These are phyloP conservation scores for Mycosphaerella arachidis DNA, from an alignment of 2,329 filamentous ascomycete genomes.

Conservation along the genomic window DNA sequence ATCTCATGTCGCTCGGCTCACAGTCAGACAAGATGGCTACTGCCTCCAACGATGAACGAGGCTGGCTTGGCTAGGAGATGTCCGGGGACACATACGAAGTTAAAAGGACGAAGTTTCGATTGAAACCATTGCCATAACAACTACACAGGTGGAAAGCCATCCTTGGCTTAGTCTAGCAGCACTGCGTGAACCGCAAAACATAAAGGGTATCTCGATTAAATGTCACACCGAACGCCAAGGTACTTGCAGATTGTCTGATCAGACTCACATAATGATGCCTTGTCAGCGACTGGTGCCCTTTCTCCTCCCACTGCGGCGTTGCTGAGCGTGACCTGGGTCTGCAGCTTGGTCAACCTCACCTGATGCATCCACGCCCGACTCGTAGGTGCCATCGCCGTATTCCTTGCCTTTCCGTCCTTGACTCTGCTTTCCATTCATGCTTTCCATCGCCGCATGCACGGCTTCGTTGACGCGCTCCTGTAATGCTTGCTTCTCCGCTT, in stretches of 20 bases:
- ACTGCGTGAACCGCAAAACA: neutral
- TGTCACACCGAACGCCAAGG: neutral
- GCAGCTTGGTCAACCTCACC: neutral
- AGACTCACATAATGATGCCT: neutral
- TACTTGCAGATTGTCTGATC: neutral
- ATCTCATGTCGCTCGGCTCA: no score
- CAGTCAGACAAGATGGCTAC: no score
- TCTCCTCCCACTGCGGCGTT: neutral
- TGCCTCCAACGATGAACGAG: no score
- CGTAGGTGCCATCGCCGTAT: neutral
- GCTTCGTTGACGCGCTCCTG: slow-evolving; percentile 40
- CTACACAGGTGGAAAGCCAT: neutral
- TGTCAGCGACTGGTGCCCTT: neutral
- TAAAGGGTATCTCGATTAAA: neutral
- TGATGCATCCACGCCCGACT: neutral
- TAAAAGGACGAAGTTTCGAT: no score
- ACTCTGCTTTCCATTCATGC: slow-evolving; percentile 10
- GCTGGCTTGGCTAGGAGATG: no score
- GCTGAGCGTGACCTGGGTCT: neutral
- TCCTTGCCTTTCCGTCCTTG: slow-evolving; percentile 4
- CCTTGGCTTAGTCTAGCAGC: neutral
- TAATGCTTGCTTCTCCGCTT: slow-evolving; percentile 53
- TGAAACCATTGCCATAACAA: neutral
- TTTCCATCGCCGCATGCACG: slow-evolving; percentile 20
- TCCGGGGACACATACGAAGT: no score